These are phyloP conservation scores for Aegilops tauschii DNA, from an alignment of 176 grass and related monocot species.

Conservation along the genomic window DNA sequence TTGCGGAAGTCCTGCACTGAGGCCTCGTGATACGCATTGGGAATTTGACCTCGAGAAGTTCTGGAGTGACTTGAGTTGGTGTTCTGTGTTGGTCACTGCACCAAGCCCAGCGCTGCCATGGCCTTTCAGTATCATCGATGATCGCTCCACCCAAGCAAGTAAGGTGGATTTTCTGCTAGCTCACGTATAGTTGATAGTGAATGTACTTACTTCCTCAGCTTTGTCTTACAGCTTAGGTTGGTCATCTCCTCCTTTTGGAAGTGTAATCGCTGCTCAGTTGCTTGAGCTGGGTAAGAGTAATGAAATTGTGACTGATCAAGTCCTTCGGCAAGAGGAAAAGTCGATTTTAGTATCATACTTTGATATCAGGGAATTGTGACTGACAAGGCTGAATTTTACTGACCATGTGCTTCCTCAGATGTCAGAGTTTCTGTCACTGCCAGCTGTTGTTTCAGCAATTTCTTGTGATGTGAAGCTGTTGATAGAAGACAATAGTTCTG, in stretches of 20 bases:
- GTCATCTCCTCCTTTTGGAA: conserved; percentile 83
- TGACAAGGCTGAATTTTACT: conserved; percentile 85
- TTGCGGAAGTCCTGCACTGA: conserved; percentile 64
- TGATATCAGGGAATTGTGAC: conserved; percentile 60
- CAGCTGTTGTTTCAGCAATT: conserved; percentile 64
- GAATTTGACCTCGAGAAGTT: conserved; percentile 18
- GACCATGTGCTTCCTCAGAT: conserved; percentile 81
- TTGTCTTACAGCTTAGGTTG: conserved; percentile 81
- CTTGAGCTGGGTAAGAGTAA: conserved; percentile 66
- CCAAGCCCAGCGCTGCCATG: conserved; percentile 80
- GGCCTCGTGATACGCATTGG: conserved; percentile 45
- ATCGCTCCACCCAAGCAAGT: conserved; percentile 89
- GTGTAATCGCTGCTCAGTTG: conserved; percentile 89
- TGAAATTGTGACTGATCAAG: conserved; percentile 83
- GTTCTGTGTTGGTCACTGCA: conserved; percentile 51
- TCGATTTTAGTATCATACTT: conserved; percentile 74
- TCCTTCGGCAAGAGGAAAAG: conserved; percentile 74
- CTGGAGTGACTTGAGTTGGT: conserved; percentile 63
- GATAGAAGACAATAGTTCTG: conserved; percentile 53
- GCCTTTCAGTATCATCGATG: conserved; percentile 79
- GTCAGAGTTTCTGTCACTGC: conserved; percentile 69
- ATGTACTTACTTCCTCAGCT: conserved; percentile 77
- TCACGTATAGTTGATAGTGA: conserved; percentile 92
- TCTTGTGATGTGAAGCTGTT: conserved; percentile 68
- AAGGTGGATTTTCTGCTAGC: conserved; percentile 96